Evolutionary conservation across 192 early-diverging fungal species (phyloP).

Genomic region (Coemansia reversa): DNA sequence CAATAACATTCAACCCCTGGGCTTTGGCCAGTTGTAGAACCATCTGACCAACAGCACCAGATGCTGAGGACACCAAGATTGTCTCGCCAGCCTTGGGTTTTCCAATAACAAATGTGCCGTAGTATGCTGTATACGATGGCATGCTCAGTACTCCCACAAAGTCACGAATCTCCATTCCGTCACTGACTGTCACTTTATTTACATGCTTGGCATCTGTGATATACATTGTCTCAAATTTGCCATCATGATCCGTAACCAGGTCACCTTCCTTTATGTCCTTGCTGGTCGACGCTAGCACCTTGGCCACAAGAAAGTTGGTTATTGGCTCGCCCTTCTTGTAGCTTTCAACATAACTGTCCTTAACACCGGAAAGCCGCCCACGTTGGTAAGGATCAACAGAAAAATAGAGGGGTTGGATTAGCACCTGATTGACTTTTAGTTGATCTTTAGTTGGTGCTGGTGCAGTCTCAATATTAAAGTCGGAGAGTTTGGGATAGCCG

Average conservation of each 20-base stretch:
- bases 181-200: slow-evolving; percentile 11
- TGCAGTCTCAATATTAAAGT: slow-evolving; percentile 17
- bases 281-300: slow-evolving; percentile 64
- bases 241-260: slow-evolving; percentile 77
- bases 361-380: slow-evolving; percentile 57
- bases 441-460: slow-evolving; percentile 21
- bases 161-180: slow-evolving; percentile 10
- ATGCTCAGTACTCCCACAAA: slow-evolving; percentile 65
- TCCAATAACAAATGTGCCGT: slow-evolving; percentile 63
- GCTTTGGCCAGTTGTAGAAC: slow-evolving; percentile 77
- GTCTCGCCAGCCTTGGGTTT: slow-evolving; percentile 80
- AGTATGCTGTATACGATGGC: slow-evolving; percentile 77
- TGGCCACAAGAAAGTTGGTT: slow-evolving; percentile 39
- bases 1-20: slow-evolving; percentile 76
- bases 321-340: slow-evolving; percentile 59
- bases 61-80: slow-evolving; percentile 73
- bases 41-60: slow-evolving; percentile 73
- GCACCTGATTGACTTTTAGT: slow-evolving; percentile 21
- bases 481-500: slow-evolving; percentile 16
- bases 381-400: slow-evolving; percentile 78
- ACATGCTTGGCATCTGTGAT: slow-evolving; percentile 59
- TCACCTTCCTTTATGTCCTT: slow-evolving; percentile 64
- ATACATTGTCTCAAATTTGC: slow-evolving; percentile 56
- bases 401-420: slow-evolving; percentile 64
- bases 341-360: slow-evolving; percentile 57